Evolutionary conservation across 2,329 filamentous ascomycete species (phyloP).

Genomic region (Colletotrichum sojae): DNA sequence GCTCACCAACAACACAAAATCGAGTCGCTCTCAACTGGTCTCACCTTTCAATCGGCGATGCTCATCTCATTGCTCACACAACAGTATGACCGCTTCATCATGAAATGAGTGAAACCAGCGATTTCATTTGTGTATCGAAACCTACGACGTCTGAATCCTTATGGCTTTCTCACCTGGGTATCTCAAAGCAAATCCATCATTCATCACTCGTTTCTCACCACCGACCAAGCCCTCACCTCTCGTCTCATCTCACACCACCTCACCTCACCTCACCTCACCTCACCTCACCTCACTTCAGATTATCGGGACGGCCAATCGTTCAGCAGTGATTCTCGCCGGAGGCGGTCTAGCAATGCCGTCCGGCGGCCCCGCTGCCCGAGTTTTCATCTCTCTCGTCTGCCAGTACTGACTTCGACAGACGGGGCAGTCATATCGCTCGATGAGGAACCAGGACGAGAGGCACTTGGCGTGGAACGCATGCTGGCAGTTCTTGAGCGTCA

Average conservation of each 20-base stretch:
- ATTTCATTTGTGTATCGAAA: background rate
- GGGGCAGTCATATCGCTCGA: constrained; percentile 54
- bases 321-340: constrained; percentile 6
- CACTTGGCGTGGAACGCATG: constrained; percentile 58
- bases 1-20: too few relatives aligned
- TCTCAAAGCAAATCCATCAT: background rate
- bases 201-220: background rate
- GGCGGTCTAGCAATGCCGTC: constrained; percentile 13
- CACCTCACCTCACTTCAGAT: background rate
- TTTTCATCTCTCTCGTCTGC: constrained; percentile 34
- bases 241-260: too few relatives aligned
- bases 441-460: constrained; percentile 56
- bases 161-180: background rate
- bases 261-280: background rate
- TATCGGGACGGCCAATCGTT: constrained; percentile 7
- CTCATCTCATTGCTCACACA: too few relatives aligned
- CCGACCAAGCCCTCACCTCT: too few relatives aligned
- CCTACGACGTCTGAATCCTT: background rate
- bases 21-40: too few relatives aligned
- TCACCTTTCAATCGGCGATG: too few relatives aligned
- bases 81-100: too few relatives aligned
- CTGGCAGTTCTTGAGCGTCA: constrained; percentile 54
- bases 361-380: constrained; percentile 10
- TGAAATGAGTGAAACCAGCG: too few relatives aligned
- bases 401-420: constrained; percentile 56